Percentiles rank a stretch among this genome's conserved stretches.
phyloP scores from a whole-genome alignment of 2,329 filamentous ascomycete genomes.

The Parascedosporium putredinis region DNA sequence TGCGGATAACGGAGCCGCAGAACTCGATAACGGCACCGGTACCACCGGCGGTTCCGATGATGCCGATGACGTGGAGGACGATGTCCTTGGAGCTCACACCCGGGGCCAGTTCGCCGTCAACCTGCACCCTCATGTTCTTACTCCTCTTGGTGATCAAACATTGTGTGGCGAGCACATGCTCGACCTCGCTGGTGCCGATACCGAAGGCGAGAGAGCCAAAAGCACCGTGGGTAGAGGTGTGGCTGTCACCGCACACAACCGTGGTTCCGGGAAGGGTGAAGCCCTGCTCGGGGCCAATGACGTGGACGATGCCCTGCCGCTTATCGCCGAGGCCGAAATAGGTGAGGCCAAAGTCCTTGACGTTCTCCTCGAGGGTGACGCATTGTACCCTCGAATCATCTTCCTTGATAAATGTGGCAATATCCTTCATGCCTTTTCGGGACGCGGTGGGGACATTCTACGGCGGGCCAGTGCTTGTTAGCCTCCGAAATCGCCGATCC shows the following conservation, averaged over 20 bases:
- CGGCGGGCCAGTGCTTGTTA: constrained; percentile 7
- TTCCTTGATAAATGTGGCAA: constrained; percentile 88
- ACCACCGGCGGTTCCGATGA: constrained; percentile 90
- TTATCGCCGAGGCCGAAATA: constrained; percentile 96
- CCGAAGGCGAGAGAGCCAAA: constrained; percentile 93
- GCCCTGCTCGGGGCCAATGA: constrained; percentile 96
- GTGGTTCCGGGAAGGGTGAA: constrained; percentile 97
- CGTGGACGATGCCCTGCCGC: constrained; percentile 95
- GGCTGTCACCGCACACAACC: constrained; percentile 93
- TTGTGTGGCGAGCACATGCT: constrained; percentile 95
- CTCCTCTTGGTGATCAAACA: constrained; percentile 88
- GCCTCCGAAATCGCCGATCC: neutral
- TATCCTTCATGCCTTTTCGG: constrained; percentile 86
- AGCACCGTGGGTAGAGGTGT: constrained; percentile 95
- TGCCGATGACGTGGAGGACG: constrained; percentile 82
- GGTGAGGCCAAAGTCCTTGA: constrained; percentile 90
- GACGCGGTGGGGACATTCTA: constrained; percentile 91
- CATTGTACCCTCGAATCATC: constrained; percentile 90
- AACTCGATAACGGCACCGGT: constrained; percentile 95
- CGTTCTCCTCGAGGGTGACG: constrained; percentile 91
- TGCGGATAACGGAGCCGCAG: constrained; percentile 85
- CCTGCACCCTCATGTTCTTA: constrained; percentile 97
- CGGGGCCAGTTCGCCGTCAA: constrained; percentile 79
- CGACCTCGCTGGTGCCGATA: constrained; percentile 96
- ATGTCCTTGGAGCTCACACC: constrained; percentile 96